Conservation (phyloP, 1,139 yeast species). For the Sugiyamaella japonica region DNA sequence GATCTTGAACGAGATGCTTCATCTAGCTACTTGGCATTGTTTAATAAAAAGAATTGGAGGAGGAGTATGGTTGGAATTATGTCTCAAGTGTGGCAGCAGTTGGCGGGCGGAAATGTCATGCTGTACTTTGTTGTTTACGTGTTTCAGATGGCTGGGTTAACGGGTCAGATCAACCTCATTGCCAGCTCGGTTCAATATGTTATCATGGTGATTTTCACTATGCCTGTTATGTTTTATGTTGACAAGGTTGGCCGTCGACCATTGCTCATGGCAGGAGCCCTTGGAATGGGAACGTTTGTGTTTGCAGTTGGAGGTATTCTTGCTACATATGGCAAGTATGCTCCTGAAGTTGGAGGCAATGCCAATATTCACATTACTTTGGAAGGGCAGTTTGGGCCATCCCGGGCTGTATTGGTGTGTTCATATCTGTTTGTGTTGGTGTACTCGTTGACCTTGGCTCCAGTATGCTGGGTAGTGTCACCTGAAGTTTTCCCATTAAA, state of each 20-base stretch:
- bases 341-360: conserved; percentile 45
- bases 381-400: conserved; percentile 41
- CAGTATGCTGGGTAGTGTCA: conserved; percentile 70
- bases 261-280: conserved; percentile 41
- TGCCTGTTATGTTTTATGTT: conserved; percentile 47
- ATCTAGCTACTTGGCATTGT: conserved; percentile 47
- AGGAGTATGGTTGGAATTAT: conserved; percentile 54
- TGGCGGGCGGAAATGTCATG: conserved; percentile 68
- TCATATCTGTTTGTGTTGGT: conserved; percentile 58
- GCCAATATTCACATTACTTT: conserved; percentile 51
- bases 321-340: conserved; percentile 44
- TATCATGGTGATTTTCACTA: conserved; percentile 41
- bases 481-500: conserved; percentile 72
- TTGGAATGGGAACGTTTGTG: conserved; percentile 47
- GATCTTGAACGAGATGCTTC: conserved; percentile 28
- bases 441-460: conserved; percentile 71
- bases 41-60: conserved; percentile 48
- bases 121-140: conserved; percentile 44
- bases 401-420: conserved; percentile 56
- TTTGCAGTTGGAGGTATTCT: conserved; percentile 47
- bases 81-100: conserved; percentile 69
- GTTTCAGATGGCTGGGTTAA: conserved; percentile 41
- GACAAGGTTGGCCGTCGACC: conserved; percentile 57
- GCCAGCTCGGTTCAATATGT: conserved; percentile 60
- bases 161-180: conserved; percentile 41